A percentile compares a stretch with the other conserved stretches of the same genome.
phyloP scores from a whole-genome alignment of 768 basidiomycete genomes.

The Suillus weaverae region DNA sequence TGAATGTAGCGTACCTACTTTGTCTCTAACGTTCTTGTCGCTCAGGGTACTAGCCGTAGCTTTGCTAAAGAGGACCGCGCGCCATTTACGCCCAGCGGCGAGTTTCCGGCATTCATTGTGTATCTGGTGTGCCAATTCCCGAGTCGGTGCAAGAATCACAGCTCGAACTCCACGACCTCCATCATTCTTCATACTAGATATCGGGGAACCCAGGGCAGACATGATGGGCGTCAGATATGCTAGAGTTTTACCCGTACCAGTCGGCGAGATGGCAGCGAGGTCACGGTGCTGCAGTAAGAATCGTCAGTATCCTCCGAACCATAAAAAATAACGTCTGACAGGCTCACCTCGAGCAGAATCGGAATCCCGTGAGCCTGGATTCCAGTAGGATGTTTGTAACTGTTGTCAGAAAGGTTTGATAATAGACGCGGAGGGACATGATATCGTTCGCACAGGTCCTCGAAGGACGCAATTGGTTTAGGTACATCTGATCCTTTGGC shows the following conservation, averaged over 20 bases:
- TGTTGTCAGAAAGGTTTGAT: conserved; percentile 59
- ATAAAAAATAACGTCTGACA: not conserved
- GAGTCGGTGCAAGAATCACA: conserved; percentile 85
- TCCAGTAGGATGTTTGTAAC: conserved; percentile 70
- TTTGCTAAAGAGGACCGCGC: conserved; percentile 80
- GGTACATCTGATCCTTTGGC: conserved; percentile 76
- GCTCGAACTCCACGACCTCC: conserved; percentile 67
- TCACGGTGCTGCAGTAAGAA: conserved; percentile 61
- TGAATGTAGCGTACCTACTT: conserved; percentile 62
- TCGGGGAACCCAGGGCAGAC: conserved; percentile 54
- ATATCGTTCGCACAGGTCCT: conserved; percentile 57
- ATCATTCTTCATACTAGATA: conserved; percentile 45
- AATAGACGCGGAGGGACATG: conserved; percentile 59
- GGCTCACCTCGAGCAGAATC: conserved; percentile 70
- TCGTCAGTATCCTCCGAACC: conserved; percentile 8
- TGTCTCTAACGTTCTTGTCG: conserved; percentile 70
- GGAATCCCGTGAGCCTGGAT: conserved; percentile 82
- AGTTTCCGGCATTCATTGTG: conserved; percentile 86
- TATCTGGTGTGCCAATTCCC: conserved; percentile 96
- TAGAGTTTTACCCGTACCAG: conserved; percentile 96
- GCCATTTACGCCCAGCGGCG: conserved; percentile 81
- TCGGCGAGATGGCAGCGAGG: conserved; percentile 92
- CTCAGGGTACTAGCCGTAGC: conserved; percentile 82
- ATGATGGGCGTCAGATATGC: conserved; percentile 88
- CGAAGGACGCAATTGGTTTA: conserved; percentile 54